A percentile compares a stretch with the other conserved stretches of the same genome.
Conservation (phyloP, 2,329 filamentous ascomycete species). For the Leptoxyphium fumago region DNA sequence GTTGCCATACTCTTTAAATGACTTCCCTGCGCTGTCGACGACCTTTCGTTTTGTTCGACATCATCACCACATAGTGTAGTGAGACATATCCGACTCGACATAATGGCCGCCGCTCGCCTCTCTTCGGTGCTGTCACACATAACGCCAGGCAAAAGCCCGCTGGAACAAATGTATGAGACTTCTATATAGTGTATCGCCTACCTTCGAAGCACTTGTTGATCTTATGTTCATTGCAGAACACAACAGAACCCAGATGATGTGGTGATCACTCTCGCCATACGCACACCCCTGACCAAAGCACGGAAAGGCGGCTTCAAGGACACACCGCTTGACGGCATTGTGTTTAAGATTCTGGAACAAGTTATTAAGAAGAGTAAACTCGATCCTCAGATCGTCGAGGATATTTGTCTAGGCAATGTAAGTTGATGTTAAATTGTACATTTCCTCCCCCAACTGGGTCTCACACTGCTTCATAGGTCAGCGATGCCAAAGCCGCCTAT, state of each 20-base stretch:
- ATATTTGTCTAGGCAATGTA: slow-evolving; percentile 88
- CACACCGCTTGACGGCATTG: slow-evolving; percentile 71
- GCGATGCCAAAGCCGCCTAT: slow-evolving; percentile 75
- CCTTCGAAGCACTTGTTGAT: slow-evolving; percentile 43
- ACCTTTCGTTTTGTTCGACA: no score
- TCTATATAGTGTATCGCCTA: slow-evolving; percentile 75
- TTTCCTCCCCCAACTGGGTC: background rate
- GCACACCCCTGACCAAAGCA: slow-evolving; percentile 78
- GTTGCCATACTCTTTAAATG: no score
- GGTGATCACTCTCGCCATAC: slow-evolving; percentile 83
- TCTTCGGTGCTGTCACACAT: slow-evolving; percentile 80
- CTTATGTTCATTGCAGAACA: background rate
- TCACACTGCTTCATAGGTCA: slow-evolving; percentile 42
- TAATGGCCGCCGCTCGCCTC: slow-evolving; percentile 73
- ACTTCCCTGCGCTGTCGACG: no score
- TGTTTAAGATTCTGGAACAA: slow-evolving; percentile 66
- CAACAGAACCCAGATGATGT: slow-evolving; percentile 82
- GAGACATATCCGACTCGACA: slow-evolving; percentile 10
- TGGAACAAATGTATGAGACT: slow-evolving; percentile 59
- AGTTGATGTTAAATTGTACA: slow-evolving; percentile 11
- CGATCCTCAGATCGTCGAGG: slow-evolving; percentile 30
- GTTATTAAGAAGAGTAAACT: slow-evolving; percentile 22
- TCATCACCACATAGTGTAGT: no score
- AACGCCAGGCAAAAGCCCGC: slow-evolving; percentile 49
- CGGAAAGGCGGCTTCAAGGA: slow-evolving; percentile 93